Conservation (phyloP, 1,139 yeast species). For the Arxiozyma heterogenica region DNA sequence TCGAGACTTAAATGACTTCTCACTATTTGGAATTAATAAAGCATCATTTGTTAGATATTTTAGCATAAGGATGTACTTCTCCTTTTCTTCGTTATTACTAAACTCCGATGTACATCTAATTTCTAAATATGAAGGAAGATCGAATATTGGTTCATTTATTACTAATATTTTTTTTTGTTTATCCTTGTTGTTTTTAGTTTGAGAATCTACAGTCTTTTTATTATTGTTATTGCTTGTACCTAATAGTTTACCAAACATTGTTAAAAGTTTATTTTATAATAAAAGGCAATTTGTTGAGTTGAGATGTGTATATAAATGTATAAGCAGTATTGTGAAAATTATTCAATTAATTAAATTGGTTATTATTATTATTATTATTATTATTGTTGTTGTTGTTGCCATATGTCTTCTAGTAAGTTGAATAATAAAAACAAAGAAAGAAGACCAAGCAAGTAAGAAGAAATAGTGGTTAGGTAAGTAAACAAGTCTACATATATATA, state of each 20-base stretch:
- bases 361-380: too few relatives aligned
- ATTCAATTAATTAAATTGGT: too few relatives aligned
- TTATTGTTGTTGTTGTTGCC: too few relatives aligned
- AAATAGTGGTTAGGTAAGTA: neutral
- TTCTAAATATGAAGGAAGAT: constrained; percentile 39
- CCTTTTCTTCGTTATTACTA: constrained; percentile 41
- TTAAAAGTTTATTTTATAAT: neutral
- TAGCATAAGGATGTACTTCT: constrained; percentile 50
- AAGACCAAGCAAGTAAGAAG: neutral
- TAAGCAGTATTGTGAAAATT: neutral
- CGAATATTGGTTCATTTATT: constrained; percentile 41
- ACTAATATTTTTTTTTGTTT: constrained; percentile 25
- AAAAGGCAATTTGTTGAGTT: neutral
- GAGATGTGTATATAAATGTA: too few relatives aligned
- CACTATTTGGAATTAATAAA: constrained; percentile 34
- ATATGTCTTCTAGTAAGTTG: neutral
- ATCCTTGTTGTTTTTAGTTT: constrained; percentile 17
- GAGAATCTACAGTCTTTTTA: neutral
- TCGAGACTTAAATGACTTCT: constrained; percentile 25
- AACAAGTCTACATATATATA: too few relatives aligned
- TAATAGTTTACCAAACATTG: neutral
- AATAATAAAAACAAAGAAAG: neutral
- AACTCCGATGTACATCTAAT: constrained; percentile 46
- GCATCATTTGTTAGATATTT: constrained; percentile 47
- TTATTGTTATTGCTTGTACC: neutral